A percentile compares a stretch with the other conserved stretches of the same genome.
Conservation (phyloP, 352 stramenopile species). For the Globisporangium yorkense region DNA sequence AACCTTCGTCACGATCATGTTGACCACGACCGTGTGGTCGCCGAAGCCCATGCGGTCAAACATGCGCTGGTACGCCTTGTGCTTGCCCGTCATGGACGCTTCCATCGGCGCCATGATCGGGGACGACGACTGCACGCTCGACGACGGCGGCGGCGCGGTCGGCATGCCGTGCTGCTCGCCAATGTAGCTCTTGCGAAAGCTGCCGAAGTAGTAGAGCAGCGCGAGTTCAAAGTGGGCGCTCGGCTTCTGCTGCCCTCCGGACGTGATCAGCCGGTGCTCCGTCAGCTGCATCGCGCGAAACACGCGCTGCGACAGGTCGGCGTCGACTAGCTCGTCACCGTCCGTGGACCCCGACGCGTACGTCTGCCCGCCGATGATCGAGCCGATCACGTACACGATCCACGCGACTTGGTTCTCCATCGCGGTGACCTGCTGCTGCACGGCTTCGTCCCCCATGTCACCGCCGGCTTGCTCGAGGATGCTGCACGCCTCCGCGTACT, state of each 20-base stretch:
- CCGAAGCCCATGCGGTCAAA: conserved; percentile 97
- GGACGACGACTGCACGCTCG: conserved; percentile 46
- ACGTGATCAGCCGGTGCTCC: conserved; percentile 92
- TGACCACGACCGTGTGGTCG: conserved; percentile 96
- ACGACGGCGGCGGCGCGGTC: conserved; percentile 52
- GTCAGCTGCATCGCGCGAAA: conserved; percentile 95
- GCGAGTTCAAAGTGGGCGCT: conserved; percentile 93
- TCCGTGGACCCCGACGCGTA: conserved; percentile 91
- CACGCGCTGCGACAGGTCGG: conserved; percentile 92
- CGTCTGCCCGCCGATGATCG: conserved; percentile 94
- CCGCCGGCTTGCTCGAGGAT: conserved; percentile 59
- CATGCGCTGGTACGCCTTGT: conserved; percentile 96
- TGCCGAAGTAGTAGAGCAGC: conserved; percentile 96
- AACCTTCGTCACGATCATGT: conserved; percentile 98
- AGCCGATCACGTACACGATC: conserved; percentile 95
- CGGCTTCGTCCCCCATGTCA: conserved; percentile 31
- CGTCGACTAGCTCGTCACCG: conserved; percentile 94
- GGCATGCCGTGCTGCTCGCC: conserved; percentile 88
- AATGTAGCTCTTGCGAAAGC: conserved; percentile 90
- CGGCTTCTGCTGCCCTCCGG: conserved; percentile 74
- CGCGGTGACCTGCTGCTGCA: conserved; percentile 60
- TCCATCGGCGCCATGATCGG: conserved; percentile 80
- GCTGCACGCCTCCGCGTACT: conserved; percentile 89
- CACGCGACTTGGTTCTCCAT: conserved; percentile 97
- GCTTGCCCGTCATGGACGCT: conserved; percentile 83